Conservation (phyloP, 1,284 basidiomycete genomes). For the Tilletia setariae region DNA sequence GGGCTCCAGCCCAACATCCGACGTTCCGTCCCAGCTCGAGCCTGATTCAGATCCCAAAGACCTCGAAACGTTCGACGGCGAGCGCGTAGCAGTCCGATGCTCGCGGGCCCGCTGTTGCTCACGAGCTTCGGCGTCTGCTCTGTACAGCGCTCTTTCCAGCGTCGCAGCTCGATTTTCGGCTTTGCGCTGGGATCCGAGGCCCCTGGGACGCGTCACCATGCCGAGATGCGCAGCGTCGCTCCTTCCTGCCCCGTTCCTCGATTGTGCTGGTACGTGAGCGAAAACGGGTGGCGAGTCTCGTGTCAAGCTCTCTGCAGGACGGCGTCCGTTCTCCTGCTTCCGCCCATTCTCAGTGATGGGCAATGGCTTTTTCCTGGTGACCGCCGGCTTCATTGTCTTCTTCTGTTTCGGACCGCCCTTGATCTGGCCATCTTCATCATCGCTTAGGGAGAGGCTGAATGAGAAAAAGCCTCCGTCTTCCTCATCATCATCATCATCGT, state of each 20-base stretch:
- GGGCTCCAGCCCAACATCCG: too few relatives aligned
- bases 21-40: too few relatives aligned
- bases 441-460: constrained; percentile 1
- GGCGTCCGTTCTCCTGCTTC: too few relatives aligned
- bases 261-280: too few relatives aligned
- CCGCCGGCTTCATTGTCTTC: not conserved
- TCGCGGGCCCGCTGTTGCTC: not conserved
- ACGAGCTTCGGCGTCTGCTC: not conserved
- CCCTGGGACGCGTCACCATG: not conserved
- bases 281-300: not conserved
- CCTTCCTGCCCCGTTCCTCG: not conserved
- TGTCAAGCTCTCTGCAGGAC: not conserved
- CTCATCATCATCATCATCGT: not conserved
- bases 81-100: too few relatives aligned
- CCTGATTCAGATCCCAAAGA: too few relatives aligned
- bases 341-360: too few relatives aligned
- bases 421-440: constrained; percentile 10
- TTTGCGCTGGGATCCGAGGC: not conserved
- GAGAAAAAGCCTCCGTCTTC: constrained; percentile 1
- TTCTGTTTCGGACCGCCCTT: not conserved
- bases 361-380: not conserved
- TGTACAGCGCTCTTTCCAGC: not conserved
- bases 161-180: not conserved
- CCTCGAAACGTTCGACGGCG: too few relatives aligned
- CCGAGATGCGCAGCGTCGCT: not conserved